Evolutionary conservation across 345 rosid species (phyloP).

Genomic region (Melaleuca quinquenervia): DNA sequence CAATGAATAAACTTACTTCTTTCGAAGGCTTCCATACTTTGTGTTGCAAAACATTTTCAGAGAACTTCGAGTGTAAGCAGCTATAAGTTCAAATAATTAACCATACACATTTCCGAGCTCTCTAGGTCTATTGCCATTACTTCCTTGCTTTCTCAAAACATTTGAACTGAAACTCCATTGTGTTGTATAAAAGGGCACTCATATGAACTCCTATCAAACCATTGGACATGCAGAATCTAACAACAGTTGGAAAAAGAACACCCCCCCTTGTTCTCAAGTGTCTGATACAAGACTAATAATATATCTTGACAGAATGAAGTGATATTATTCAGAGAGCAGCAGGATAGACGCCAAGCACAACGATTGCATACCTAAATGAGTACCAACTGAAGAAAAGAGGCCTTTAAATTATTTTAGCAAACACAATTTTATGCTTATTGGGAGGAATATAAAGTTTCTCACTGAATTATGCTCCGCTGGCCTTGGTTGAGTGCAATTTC

Average conservation of each 20-base stretch:
- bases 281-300: not conserved
- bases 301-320: not conserved
- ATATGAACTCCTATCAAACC: not conserved
- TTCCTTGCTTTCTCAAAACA: not conserved
- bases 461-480: conserved; percentile 89
- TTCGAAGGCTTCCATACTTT: not conserved
- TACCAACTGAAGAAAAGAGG: not conserved
- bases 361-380: not conserved
- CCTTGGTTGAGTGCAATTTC: conserved; percentile 92
- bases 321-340: not conserved
- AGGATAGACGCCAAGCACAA: not conserved
- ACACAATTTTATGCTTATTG: not conserved
- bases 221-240: not conserved
- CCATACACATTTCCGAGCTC: not conserved
- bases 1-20: not conserved
- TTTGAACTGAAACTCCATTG: not conserved
- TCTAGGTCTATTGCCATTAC: not conserved
- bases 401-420: not conserved
- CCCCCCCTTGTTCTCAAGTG: not conserved
- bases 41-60: not conserved
- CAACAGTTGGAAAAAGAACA: not conserved
- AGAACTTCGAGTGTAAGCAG: not conserved
- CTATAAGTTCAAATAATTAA: not conserved
- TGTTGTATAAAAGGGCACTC: not conserved
- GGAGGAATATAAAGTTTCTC: not conserved